Conservation (phyloP, 495 filamentous ascomycete genomes). For the Aspergillus taichungensis region DNA sequence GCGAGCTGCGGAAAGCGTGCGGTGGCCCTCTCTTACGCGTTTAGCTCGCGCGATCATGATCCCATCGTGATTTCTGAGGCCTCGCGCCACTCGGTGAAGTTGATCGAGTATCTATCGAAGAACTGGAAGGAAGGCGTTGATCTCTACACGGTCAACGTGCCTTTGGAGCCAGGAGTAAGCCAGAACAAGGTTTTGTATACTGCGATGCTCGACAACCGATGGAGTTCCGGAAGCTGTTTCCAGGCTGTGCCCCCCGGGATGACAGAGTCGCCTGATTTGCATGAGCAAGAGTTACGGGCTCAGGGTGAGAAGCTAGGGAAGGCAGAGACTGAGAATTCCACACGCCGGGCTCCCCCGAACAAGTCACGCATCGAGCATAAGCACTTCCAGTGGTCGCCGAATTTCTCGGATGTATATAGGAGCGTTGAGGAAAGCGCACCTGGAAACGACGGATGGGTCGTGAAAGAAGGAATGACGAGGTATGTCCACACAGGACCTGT, state of each 20-base stretch:
- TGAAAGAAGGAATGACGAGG: conserved; percentile 85
- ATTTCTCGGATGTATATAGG: conserved; percentile 74
- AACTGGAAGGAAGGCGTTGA: conserved; percentile 72
- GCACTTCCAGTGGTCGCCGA: conserved; percentile 91
- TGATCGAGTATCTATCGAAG: conserved; percentile 67
- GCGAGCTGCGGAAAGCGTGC: conserved; percentile 70
- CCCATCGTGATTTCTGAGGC: conserved; percentile 67
- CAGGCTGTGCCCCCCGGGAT: conserved; percentile 51
- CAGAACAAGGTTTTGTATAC: conserved; percentile 67
- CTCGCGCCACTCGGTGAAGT: conserved; percentile 53
- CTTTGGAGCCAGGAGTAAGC: conserved; percentile 61
- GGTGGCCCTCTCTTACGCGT: conserved; percentile 82
- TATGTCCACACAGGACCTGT: conserved; percentile 30
- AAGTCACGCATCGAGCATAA: conserved; percentile 52
- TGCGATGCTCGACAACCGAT: conserved; percentile 78
- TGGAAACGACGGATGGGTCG: conserved; percentile 92
- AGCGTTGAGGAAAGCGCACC: conserved; percentile 70
- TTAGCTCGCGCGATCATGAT: conserved; percentile 73
- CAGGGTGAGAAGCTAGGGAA: conserved; percentile 40
- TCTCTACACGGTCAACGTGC: conserved; percentile 82
- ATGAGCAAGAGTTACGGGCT: conserved; percentile 58
- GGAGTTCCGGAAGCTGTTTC: conserved; percentile 77
- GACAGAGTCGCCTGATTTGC: conserved; percentile 29
- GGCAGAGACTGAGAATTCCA: conserved; percentile 6
- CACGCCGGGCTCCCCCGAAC: conserved; percentile 9